A percentile compares a stretch with the other conserved stretches of the same genome.
These are phyloP conservation scores for Dryadomyces quercus-mongolicae DNA, from an alignment of 2,329 filamentous ascomycete genomes.

Conservation along the genomic window DNA sequence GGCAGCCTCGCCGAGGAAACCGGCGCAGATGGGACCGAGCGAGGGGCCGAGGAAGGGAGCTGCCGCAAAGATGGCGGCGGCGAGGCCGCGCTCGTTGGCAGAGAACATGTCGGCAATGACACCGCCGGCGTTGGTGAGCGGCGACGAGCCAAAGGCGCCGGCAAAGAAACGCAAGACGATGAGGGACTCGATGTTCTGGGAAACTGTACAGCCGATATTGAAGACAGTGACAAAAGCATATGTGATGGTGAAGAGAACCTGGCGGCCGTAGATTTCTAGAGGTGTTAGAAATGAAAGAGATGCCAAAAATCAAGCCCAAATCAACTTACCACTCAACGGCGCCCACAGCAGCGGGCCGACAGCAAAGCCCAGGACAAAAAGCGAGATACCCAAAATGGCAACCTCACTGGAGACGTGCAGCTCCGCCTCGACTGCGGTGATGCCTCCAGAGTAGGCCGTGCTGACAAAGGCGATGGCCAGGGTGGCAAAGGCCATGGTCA, in stretches of 20 bases:
- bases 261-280: conserved; percentile 46
- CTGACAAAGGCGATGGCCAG: conserved; percentile 59
- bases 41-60: conserved; percentile 55
- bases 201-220: conserved; percentile 45
- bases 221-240: conserved; percentile 47
- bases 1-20: conserved; percentile 50
- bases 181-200: conserved; percentile 44
- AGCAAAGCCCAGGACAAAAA: conserved; percentile 46
- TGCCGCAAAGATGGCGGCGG: conserved; percentile 51
- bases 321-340: conserved; percentile 28
- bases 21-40: conserved; percentile 51
- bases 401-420: conserved; percentile 41
- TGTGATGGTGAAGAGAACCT: conserved; percentile 45
- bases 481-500: conserved; percentile 52
- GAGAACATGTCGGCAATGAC: conserved; percentile 51
- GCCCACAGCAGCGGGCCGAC: conserved; percentile 47
- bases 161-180: conserved; percentile 53
- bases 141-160: conserved; percentile 48
- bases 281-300: conserved; percentile 4
- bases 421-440: conserved; percentile 37
- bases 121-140: conserved; percentile 49
- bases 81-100: conserved; percentile 38
- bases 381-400: conserved; percentile 48
- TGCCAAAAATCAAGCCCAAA: neutral
- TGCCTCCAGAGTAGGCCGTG: conserved; percentile 51